Base-by-base conservation (phyloP, 116 monocot species). In the Papilionanthe hybrid region DNA sequence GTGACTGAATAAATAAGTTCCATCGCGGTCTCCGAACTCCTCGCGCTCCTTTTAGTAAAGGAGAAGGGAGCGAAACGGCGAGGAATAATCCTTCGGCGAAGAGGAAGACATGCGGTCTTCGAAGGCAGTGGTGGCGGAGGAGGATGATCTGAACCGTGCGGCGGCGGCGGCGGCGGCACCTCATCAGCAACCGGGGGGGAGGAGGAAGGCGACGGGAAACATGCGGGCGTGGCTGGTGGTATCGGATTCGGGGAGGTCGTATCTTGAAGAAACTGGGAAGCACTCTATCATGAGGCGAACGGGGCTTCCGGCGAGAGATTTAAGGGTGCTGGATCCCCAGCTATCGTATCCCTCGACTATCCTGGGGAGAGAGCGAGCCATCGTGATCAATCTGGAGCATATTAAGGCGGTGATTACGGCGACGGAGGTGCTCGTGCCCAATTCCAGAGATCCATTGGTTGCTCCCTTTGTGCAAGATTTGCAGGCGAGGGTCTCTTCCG, bases 321-420 rank as follows among this genome's bases (percentile, higher is more conserved):
- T 83, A 28, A 27, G 83, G 49, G 72, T 79, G 10, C 75, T 86
- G 20, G 86, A 86, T 79, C 86, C 86, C 27, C 72, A 77, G 80
- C 60, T 86, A 5, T 79, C 79, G 41, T 86, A 86, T 7, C 83
- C 83, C 3, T 86, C 83, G 0, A 80, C 86, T 29, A 86, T 83
- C 37, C 69, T 86, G n/a, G 83, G 83, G 9, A 76, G 86, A 28
- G 86, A 86, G 49, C 77, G 78, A 44, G 86, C 86, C 9, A 83
- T 86, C 67, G 86, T 86, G n/a, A 82, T 86, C 72, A 86, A 86
- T 78, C 43, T 86, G 75, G 86, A 86, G 86, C 86, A 86, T 32
- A 86, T 86, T 30, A 86, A 83, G 73, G 80, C 86, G 27, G 79
- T 86, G 41, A 63, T 86, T 25, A 86, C 86, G 3, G 83, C 83